These are phyloP conservation scores for Podospora appendiculata DNA, from an alignment of 495 filamentous ascomycete species.

Conservation along the genomic window DNA sequence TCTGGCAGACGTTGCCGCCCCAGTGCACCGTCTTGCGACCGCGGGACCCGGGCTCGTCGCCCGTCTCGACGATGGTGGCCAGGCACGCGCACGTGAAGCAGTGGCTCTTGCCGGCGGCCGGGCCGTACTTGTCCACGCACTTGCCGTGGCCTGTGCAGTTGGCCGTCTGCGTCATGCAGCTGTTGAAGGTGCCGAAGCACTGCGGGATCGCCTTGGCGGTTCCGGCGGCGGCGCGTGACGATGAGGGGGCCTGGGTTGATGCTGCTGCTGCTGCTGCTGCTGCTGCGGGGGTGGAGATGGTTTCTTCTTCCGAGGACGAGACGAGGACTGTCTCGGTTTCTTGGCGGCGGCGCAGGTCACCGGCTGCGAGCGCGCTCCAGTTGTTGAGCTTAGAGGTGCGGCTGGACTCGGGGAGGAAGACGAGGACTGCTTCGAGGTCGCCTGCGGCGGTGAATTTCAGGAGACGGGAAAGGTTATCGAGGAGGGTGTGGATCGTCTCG, in stretches of 20 bases:
- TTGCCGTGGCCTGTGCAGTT: conserved; percentile 70
- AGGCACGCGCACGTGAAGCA: conserved; percentile 77
- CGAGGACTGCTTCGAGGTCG: conserved; percentile 38
- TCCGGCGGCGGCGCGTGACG: neutral
- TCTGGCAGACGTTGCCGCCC: conserved; percentile 84
- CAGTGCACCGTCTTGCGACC: conserved; percentile 43
- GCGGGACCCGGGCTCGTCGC: conserved; percentile 23
- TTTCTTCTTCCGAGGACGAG: conserved; percentile 6
- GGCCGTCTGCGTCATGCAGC: conserved; percentile 55
- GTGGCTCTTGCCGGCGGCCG: conserved; percentile 23
- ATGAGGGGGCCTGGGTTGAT: conserved; percentile 15
- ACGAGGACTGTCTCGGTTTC: conserved; percentile 25
- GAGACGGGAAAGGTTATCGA: conserved; percentile 26
- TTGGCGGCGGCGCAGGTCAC: conserved; percentile 22
- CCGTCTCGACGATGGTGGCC: conserved; percentile 36
- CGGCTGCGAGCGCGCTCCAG: conserved; percentile 23
- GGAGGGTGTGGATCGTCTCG: conserved; percentile 18
- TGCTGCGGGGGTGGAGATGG: conserved; percentile 9
- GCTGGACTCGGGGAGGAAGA: conserved; percentile 35
- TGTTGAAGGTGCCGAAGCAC: conserved; percentile 57
- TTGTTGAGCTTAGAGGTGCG: conserved; percentile 23
- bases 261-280: too few relatives aligned
- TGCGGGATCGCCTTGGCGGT: conserved; percentile 32
- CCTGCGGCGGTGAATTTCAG: conserved; percentile 22
- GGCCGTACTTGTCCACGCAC: conserved; percentile 54